Evolutionary conservation across 129 eudicot genomes (phyloP), one percentile per base, ranked within the genome.

Genomic region (Flaveria trinervia): DNA sequence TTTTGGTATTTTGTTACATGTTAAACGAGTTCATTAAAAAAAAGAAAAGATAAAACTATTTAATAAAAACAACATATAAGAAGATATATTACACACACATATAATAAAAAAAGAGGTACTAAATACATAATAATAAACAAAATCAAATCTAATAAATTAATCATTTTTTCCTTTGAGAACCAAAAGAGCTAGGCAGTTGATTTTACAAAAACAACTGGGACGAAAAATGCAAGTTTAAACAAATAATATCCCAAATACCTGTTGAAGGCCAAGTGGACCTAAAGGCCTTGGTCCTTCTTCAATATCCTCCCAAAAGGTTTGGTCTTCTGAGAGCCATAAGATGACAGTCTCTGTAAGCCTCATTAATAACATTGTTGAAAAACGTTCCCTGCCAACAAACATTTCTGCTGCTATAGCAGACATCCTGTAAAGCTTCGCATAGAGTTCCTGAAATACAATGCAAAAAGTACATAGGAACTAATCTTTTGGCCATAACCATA

Each of bases 361-460:
- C 99, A 94, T 94, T 44, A 94, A 80, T 57, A 94, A 79, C 89
- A 94, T 77, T 48, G 96, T 89, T 4, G 97, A 93, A 80, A 94
- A 94, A 76, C 99, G 93, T 81, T 94, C 99, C 80, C 96, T 86
- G 39, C 99, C 99, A 57, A 86, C 87, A 78, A 94, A 94, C 99
- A 94, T 94, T 71, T 94, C 97, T 48, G 97, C 90, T 67, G 96
- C 93, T 75, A 94, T 84, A 46, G 83, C 83, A 75, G 99, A 93
- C 96, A 94, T 88, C 73, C 97, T 86, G 82, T 84, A 87, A 71
- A 94, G 86, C 74, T 94, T 94, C 7, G 86, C 88, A 86, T 76
- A 94, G 26, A 94, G 92, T 80, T 91, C 99, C 99, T 94, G 92
- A 18, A 87, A 46, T 78, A 49, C 49, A 49, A 71, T 57, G 60